phyloP scores from a whole-genome alignment of 345 rosid genomes.

The Draba incana region DNA sequence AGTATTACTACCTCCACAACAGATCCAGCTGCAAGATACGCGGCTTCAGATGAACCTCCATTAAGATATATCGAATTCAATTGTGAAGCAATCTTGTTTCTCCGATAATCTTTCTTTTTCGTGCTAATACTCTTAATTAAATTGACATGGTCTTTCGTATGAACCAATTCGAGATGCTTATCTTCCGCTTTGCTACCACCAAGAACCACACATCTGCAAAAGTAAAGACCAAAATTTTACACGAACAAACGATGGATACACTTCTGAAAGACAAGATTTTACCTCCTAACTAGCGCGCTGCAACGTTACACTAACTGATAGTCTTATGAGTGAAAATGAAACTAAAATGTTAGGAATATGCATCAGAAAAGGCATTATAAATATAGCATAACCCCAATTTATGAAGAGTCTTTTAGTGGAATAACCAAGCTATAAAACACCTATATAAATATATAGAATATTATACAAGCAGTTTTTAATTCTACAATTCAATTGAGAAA shows the following conservation, averaged over 20 bases:
- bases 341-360: constrained; percentile 38
- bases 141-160: constrained; percentile 64
- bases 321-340: neutral
- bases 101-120: constrained; percentile 52
- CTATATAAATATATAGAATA: no score
- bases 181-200: constrained; percentile 70
- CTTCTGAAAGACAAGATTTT: neutral
- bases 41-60: constrained; percentile 83
- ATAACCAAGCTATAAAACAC: constrained; percentile 2
- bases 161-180: constrained; percentile 58
- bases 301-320: no score
- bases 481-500: neutral
- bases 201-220: constrained; percentile 73
- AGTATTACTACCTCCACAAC: constrained; percentile 67
- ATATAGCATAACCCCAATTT: constrained; percentile 4
- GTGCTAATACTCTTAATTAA: constrained; percentile 69
- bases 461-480: neutral
- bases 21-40: constrained; percentile 88
- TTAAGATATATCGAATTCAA: constrained; percentile 80
- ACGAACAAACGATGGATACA: neutral
- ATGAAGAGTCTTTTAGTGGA: neutral
- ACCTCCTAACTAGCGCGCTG: neutral
- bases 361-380: neutral
- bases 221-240: constrained; percentile 13
- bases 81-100: constrained; percentile 60